Conservation (phyloP, 2,329 filamentous ascomycete genomes). For the Fusarium humuli region DNA sequence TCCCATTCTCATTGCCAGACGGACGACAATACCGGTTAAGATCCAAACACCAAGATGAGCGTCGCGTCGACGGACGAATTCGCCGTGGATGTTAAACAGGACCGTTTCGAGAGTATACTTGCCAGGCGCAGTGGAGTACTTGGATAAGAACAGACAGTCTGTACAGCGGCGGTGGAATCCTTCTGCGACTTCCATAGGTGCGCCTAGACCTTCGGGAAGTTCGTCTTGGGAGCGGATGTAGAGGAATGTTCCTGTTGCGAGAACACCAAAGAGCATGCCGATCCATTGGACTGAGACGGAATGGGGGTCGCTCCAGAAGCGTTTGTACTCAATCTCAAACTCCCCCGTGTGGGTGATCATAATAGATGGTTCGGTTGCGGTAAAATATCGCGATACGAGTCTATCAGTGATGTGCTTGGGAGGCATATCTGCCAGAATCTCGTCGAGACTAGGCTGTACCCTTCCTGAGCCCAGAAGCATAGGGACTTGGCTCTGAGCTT, state of each 20-base stretch:
- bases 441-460: background rate
- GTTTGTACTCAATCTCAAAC: slow-evolving; percentile 36
- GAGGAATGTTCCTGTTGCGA: slow-evolving; percentile 27
- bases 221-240: slow-evolving; percentile 31
- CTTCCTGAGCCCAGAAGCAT: slow-evolving; percentile 21
- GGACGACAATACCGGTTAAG: slow-evolving; percentile 18
- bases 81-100: slow-evolving; percentile 27
- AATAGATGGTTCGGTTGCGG: slow-evolving; percentile 22
- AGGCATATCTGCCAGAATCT: slow-evolving; percentile 31
- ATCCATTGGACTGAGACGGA: slow-evolving; percentile 25
- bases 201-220: slow-evolving; percentile 10
- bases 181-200: slow-evolving; percentile 19
- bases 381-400: slow-evolving; percentile 37
- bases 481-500: slow-evolving; percentile 10
- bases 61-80: slow-evolving; percentile 30
- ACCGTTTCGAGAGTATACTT: slow-evolving; percentile 31
- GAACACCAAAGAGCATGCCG: slow-evolving; percentile 27
- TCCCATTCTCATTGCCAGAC: slow-evolving; percentile 38
- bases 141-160: slow-evolving; percentile 33
- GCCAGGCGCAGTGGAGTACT: slow-evolving; percentile 22
- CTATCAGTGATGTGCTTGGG: slow-evolving; percentile 25
- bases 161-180: slow-evolving; percentile 29
- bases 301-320: slow-evolving; percentile 27
- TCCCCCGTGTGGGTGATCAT: slow-evolving; percentile 32
- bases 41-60: slow-evolving; percentile 35